phyloP scores from a whole-genome alignment of 2,329 filamentous ascomycete genomes.

The Curvularia sp. region DNA sequence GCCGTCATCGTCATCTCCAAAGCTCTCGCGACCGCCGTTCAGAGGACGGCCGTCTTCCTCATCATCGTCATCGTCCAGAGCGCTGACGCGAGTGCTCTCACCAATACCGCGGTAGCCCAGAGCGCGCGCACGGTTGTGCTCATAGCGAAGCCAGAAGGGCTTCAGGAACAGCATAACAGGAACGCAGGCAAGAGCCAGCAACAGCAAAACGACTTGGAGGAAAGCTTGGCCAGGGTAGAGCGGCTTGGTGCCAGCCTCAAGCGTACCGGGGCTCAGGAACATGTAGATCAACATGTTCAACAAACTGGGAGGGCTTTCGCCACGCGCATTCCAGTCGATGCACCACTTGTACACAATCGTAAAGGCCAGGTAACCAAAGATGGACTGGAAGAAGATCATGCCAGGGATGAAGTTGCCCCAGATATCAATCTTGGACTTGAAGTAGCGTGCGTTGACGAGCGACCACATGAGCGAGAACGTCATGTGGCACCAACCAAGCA shows the following conservation, averaged over 20 bases:
- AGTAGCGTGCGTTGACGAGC: slow-evolving; percentile 91
- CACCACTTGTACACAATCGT: slow-evolving; percentile 98
- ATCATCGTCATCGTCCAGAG: slow-evolving; percentile 79
- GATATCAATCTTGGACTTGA: slow-evolving; percentile 93
- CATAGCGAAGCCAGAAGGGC: slow-evolving; percentile 91
- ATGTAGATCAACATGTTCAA: slow-evolving; percentile 99
- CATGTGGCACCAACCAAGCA: slow-evolving; percentile 98
- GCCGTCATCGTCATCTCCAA: slow-evolving; percentile 79
- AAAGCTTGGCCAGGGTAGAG: slow-evolving; percentile 79
- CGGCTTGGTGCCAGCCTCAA: slow-evolving; percentile 65
- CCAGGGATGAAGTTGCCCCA: slow-evolving; percentile 97
- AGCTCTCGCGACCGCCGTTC: slow-evolving; percentile 68
- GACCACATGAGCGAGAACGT: slow-evolving; percentile 95
- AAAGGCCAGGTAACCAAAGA: slow-evolving; percentile 94
- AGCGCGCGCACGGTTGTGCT: slow-evolving; percentile 87
- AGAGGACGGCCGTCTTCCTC: slow-evolving; percentile 60
- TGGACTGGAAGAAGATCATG: slow-evolving; percentile 99
- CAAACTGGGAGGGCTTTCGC: slow-evolving; percentile 77
- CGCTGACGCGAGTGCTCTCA: slow-evolving; percentile 85
- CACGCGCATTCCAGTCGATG: slow-evolving; percentile 78
- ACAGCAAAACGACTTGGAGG: slow-evolving; percentile 79
- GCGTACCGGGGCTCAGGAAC: slow-evolving; percentile 86
- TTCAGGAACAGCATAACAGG: slow-evolving; percentile 93
- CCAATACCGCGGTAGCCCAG: slow-evolving; percentile 93
- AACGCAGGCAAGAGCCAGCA: slow-evolving; percentile 85